phyloP scores from a whole-genome alignment of 1,284 basidiomycete species.

The Ustilago xerochloae region DNA sequence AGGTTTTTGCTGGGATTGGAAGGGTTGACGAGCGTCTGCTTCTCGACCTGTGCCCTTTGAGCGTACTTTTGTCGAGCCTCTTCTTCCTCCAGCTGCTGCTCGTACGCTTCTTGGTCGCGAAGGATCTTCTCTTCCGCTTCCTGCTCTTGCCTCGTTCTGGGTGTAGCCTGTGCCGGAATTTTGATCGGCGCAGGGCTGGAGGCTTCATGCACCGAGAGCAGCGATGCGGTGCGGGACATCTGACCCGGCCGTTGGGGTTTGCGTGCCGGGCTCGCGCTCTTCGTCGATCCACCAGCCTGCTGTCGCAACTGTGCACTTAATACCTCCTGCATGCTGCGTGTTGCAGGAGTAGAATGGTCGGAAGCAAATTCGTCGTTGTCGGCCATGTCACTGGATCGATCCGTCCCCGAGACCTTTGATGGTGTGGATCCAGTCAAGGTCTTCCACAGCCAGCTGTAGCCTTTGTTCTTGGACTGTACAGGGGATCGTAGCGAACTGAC shows the following conservation, averaged over 20 bases:
- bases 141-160: slow-evolving; percentile 37
- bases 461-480: slow-evolving; percentile 13
- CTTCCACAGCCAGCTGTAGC: slow-evolving; percentile 57
- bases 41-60: slow-evolving; percentile 60
- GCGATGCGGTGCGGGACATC: slow-evolving; percentile 30
- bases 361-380: slow-evolving; percentile 1
- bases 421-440: slow-evolving; percentile 42
- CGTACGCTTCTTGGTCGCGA: slow-evolving; percentile 58
- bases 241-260: slow-evolving; percentile 21
- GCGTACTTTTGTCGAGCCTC: slow-evolving; percentile 55
- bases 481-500: slow-evolving; percentile 22
- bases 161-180: slow-evolving; percentile 47
- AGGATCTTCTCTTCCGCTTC: slow-evolving; percentile 48
- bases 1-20: slow-evolving; percentile 62
- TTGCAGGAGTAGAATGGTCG: slow-evolving; percentile 44
- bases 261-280: slow-evolving; percentile 23
- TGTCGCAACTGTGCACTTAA: slow-evolving; percentile 47
- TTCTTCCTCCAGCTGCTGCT: slow-evolving; percentile 58
- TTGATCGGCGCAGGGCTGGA: slow-evolving; percentile 50
- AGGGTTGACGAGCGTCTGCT: slow-evolving; percentile 65
- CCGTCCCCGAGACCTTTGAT: slow-evolving; percentile 2
- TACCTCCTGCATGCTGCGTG: slow-evolving; percentile 55
- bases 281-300: slow-evolving; percentile 28
- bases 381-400: neutral
- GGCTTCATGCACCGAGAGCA: slow-evolving; percentile 48